Percentiles rank a stretch among this genome's conserved stretches.
Evolutionary conservation across 2,329 filamentous ascomycete species (phyloP).

Genomic region (Venturia oleaginea): DNA sequence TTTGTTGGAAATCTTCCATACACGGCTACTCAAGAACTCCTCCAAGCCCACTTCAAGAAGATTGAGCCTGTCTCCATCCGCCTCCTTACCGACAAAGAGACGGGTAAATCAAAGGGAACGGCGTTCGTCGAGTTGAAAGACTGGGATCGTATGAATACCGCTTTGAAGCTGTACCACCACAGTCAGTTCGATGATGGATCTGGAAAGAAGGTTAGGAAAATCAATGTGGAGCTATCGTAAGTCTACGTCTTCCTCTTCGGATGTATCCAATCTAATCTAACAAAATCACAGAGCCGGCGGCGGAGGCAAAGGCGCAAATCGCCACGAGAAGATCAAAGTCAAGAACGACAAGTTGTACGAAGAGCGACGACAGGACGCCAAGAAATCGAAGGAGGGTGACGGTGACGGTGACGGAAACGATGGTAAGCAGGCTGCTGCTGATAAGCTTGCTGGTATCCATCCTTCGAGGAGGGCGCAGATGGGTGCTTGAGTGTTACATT

Average conservation of each 20-base stretch:
- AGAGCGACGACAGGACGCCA: constrained; percentile 40
- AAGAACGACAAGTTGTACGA: constrained; percentile 84
- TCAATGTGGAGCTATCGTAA: constrained; percentile 87
- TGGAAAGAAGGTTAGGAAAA: constrained; percentile 56
- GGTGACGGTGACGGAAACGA: background rate
- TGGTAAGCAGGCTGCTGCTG: background rate
- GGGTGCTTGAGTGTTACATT: background rate
- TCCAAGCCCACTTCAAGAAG: constrained; percentile 68
- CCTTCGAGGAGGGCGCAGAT: constrained; percentile 4
- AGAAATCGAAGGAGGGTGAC: background rate
- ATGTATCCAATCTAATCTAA: constrained; percentile 11
- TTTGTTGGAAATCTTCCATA: constrained; percentile 86
- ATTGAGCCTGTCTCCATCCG: constrained; percentile 63
- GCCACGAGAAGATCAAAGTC: constrained; percentile 66
- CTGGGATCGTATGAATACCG: constrained; percentile 87
- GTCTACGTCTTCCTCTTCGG: constrained; percentile 25
- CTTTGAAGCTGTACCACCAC: constrained; percentile 84
- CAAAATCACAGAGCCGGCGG: constrained; percentile 54
- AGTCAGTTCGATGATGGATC: constrained; percentile 57
- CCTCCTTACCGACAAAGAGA: constrained; percentile 59
- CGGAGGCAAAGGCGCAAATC: constrained; percentile 66
- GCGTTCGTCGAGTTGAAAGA: constrained; percentile 84
- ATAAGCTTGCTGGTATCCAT: background rate
- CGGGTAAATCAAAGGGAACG: constrained; percentile 60
- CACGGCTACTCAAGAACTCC: constrained; percentile 60